phyloP scores from a whole-genome alignment of 1,284 basidiomycete genomes.

The Marasmius oreades region DNA sequence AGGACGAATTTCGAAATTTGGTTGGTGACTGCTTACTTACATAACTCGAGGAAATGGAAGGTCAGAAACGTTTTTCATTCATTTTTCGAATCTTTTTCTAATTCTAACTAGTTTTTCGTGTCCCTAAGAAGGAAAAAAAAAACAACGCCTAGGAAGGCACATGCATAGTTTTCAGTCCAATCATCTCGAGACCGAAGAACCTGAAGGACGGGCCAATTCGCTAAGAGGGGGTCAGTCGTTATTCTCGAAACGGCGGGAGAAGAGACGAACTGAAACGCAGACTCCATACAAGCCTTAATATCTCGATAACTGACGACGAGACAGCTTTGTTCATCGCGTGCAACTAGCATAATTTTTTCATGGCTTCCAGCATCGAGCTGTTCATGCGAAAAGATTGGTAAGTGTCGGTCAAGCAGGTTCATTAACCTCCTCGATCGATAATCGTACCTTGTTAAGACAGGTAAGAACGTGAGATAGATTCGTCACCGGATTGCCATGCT shows the following conservation, averaged over 20 bases:
- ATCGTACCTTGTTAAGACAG: conserved; percentile 81
- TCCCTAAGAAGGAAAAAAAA: conserved; percentile 1
- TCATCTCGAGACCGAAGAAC: conserved; percentile 13
- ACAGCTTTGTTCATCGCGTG: conserved; percentile 94
- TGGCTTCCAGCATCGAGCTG: conserved; percentile 92
- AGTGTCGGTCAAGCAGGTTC: too few species aligned
- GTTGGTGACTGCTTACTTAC: too few species aligned
- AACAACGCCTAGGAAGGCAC: background rate
- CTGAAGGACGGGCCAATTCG: background rate
- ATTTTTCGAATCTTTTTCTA: conserved; percentile 60
- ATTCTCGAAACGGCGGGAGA: background rate
- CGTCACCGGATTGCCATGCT: conserved; percentile 85
- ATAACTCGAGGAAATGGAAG: background rate
- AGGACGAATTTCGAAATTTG: too few species aligned
- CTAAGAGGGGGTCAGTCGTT: conserved; percentile 1
- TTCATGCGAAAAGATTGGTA: background rate
- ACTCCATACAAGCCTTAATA: conserved; percentile 81
- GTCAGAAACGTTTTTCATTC: conserved; percentile 30
- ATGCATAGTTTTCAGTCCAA: background rate
- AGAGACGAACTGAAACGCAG: conserved; percentile 60
- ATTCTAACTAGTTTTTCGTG: conserved; percentile 51
- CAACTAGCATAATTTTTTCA: conserved; percentile 92
- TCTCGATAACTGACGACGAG: conserved; percentile 95
- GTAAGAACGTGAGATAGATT: conserved; percentile 90
- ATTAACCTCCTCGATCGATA: background rate